Evolutionary conservation across 257 asterid genomes (phyloP), one percentile per base, ranked within the genome.

Genomic region (Scutellaria baicalensis): DNA sequence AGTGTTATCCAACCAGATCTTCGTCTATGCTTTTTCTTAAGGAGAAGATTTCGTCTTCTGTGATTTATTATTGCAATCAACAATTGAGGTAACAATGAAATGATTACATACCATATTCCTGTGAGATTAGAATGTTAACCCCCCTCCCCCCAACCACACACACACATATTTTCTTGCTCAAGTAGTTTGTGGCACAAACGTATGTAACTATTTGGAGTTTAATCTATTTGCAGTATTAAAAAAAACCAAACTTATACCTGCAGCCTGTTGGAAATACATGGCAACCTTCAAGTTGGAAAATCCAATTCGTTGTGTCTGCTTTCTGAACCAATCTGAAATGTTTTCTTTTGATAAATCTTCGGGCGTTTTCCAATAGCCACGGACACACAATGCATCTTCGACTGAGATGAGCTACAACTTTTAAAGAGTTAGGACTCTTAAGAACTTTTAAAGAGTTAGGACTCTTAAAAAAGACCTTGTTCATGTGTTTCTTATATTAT

Each of bases 321-420:
- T 55, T 69, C 65, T 69, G 79, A 93, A 89, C 96, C 96, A 91
- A 35, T 79, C 76, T 12, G 76, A 57, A 18, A 71, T 42, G 33
- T 79, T 73, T 63, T 75, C 89, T 80, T 88, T 89, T 9, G 87
- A 71, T 50, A 79, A 55, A 72, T 77, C 89, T 65, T 81, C 69
- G 4, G 96, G 94, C 17, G 64, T 74, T 42, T 83, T 85, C 99
- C 97, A 93, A 76, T 89, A 93, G 77, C 99, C 99, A 47, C 96
- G 97, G 49, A 81, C 90, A 38, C 99, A 93, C n/a, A 87, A 44
- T 21, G 83, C 84, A 75, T 85, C 90, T 68, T 82, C 77, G 67
- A 82, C 75, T 31, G 83, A 78, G 72, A 91, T 73, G 72, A 93
- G 91, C 99, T 93, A 75, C 80, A 83, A 56, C 43, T 44, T 51